Percentiles rank a stretch among this genome's conserved stretches.
Conservation (phyloP, 768 basidiomycete species). For the Tephrocybe sp. region DNA sequence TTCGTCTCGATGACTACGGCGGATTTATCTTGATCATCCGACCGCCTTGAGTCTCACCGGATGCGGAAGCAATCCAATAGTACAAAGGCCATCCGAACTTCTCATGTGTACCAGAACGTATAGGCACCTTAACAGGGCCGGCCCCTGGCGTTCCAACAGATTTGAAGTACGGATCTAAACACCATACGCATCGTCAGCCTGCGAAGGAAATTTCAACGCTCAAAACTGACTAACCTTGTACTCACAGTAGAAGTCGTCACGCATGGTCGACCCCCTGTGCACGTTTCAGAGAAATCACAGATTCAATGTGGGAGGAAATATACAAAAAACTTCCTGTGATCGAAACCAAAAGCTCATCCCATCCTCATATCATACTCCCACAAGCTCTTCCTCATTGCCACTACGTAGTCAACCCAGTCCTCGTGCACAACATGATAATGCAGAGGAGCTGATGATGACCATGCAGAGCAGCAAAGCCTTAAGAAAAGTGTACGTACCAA, state of each 20-base stretch:
- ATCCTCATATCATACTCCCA: background rate
- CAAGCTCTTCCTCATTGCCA: background rate
- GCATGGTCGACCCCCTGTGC: conserved; percentile 13
- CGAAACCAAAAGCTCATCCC: background rate
- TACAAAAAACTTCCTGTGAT: conserved; percentile 20
- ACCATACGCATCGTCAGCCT: conserved; percentile 7
- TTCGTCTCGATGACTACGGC: background rate
- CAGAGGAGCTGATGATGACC: background rate
- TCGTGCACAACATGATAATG: background rate
- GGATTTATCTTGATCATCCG: background rate
- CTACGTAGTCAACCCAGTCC: background rate
- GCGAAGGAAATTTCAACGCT: background rate
- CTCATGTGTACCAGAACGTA: too few relatives aligned
- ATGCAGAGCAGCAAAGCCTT: background rate
- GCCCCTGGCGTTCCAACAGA: background rate
- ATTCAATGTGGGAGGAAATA: conserved; percentile 10
- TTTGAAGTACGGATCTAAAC: background rate
- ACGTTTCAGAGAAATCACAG: conserved; percentile 17
- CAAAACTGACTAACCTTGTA: conserved; percentile 17
- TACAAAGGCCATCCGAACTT: background rate
- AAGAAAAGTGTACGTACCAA: conserved; percentile 4
- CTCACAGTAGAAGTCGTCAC: conserved; percentile 10
- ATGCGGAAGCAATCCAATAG: background rate
- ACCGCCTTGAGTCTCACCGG: too few relatives aligned
- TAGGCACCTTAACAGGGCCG: background rate